Evolutionary conservation across 345 rosid species (phyloP).

Genomic region (Geranium rotundifolium): DNA sequence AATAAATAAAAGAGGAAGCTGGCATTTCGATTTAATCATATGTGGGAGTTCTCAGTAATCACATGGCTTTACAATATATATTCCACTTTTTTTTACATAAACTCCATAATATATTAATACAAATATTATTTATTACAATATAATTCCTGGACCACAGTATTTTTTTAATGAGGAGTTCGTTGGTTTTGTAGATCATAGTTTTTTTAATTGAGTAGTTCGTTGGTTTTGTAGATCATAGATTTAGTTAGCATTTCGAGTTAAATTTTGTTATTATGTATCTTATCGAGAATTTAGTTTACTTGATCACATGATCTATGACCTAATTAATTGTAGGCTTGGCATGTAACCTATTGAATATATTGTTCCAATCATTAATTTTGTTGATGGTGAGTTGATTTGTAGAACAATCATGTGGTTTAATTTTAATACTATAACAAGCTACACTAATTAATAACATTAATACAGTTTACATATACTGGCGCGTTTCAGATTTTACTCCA

Average conservation of each 20-base stretch:
- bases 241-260: neutral
- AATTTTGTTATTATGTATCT: neutral
- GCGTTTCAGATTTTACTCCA: too few species aligned
- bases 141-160: too few species aligned
- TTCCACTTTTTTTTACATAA: constrained; percentile 2
- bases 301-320: neutral
- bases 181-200: constrained; percentile 8
- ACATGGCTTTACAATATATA: constrained; percentile 39
- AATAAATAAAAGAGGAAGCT: constrained; percentile 19
- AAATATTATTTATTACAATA: neutral
- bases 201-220: neutral
- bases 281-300: neutral
- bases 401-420: too few species aligned
- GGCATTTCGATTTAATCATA: constrained; percentile 17
- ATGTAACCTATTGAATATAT: too few species aligned
- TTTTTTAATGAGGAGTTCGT: too few species aligned
- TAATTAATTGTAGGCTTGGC: neutral
- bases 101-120: neutral
- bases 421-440: too few species aligned
- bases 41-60: constrained; percentile 22
- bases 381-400: too few species aligned
- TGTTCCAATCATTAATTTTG: too few species aligned
- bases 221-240: constrained; percentile 9
- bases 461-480: too few species aligned
- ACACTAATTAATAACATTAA: too few species aligned